These are phyloP conservation scores for Talaromyces pinophilus DNA, from an alignment of 2,329 filamentous ascomycete species.

Conservation along the genomic window DNA sequence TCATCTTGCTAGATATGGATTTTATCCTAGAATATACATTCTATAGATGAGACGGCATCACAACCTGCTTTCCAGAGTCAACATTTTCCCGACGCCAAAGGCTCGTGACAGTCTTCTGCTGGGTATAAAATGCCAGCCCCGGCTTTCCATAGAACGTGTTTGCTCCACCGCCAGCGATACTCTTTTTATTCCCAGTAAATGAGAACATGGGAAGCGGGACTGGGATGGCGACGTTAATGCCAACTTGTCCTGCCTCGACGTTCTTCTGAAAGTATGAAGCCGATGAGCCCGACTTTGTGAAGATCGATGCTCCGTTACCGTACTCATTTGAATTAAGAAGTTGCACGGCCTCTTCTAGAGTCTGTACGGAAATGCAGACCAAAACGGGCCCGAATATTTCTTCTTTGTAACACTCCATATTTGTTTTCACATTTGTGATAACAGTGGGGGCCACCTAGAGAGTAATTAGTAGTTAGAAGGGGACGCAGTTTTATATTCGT, in stretches of 20 bases:
- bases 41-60: conserved; percentile 66
- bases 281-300: conserved; percentile 63
- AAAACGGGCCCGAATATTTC: conserved; percentile 42
- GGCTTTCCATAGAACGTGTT: conserved; percentile 95
- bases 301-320: conserved; percentile 66
- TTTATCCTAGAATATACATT: not conserved
- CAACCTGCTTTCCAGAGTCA: conserved; percentile 74
- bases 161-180: conserved; percentile 83
- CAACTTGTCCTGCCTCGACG: conserved; percentile 66
- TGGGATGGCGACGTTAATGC: conserved; percentile 67
- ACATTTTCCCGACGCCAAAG: conserved; percentile 86
- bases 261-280: conserved; percentile 64
- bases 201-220: conserved; percentile 47
- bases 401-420: conserved; percentile 39
- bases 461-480: not conserved
- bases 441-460: conserved; percentile 35
- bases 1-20: not conserved
- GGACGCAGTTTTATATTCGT: not conserved
- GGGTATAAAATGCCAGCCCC: conserved; percentile 72
- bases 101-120: conserved; percentile 94
- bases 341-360: not conserved
- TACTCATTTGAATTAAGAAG: conserved; percentile 44
- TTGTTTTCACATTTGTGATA: conserved; percentile 34
- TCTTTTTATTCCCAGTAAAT: conserved; percentile 81
- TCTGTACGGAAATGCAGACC: conserved; percentile 32